A percentile compares a stretch with the other conserved stretches of the same genome.
Conservation (phyloP, 164 flowering plant genomes). For the Vitis rupestris region DNA sequence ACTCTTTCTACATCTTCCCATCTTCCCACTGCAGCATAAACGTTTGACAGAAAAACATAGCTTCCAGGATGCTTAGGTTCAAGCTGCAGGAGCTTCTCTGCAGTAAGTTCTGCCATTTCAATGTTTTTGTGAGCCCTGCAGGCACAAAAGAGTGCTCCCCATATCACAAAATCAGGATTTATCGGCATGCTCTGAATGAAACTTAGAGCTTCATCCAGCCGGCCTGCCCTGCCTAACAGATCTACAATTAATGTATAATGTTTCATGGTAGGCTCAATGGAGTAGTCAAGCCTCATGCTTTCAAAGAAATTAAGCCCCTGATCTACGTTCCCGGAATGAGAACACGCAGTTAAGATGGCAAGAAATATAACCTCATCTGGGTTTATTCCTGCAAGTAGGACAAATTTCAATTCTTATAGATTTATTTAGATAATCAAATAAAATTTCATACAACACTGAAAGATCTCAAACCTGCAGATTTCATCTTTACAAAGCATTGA, state of each 20-base stretch:
- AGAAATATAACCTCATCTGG: constrained; percentile 53
- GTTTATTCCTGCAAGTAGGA: constrained; percentile 27
- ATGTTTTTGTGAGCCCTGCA: constrained; percentile 51
- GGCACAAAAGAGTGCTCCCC: constrained; percentile 63
- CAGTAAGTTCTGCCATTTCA: constrained; percentile 41
- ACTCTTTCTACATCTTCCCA: constrained; percentile 51
- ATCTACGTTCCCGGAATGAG: constrained; percentile 50
- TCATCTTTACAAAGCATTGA: constrained; percentile 42
- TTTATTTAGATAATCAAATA: background rate
- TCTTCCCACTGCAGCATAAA: constrained; percentile 39
- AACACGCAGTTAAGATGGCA: constrained; percentile 48
- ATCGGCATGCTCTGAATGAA: constrained; percentile 46
- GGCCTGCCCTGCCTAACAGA: constrained; percentile 51
- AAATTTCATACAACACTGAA: background rate
- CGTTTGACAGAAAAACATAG: constrained; percentile 44
- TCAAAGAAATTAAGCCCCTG: constrained; percentile 41
- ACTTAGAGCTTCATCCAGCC: constrained; percentile 39
- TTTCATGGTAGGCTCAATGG: constrained; percentile 49
- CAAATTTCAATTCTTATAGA: background rate
- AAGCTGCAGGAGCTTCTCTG: constrained; percentile 40
- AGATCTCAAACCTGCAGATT: constrained; percentile 32
- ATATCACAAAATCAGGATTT: constrained; percentile 49
- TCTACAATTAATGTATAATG: constrained; percentile 51
- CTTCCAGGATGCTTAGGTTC: constrained; percentile 51
- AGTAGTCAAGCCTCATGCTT: constrained; percentile 40